phyloP scores from a whole-genome alignment of 1,284 basidiomycete genomes.

The Ceratobasidium theobromae region DNA sequence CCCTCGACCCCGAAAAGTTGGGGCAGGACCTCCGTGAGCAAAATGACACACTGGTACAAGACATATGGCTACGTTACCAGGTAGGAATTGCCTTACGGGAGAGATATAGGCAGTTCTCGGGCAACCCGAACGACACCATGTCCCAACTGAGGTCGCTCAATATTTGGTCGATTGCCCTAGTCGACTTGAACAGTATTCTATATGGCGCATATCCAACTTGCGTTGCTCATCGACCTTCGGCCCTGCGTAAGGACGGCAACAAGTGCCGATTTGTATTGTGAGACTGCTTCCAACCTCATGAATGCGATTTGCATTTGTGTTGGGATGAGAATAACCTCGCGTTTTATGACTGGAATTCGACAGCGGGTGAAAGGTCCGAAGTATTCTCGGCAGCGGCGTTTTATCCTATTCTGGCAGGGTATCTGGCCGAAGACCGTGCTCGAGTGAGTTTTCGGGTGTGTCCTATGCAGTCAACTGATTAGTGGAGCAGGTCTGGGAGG shows the following conservation, averaged over 20 bases:
- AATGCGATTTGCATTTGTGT: slow-evolving; percentile 79
- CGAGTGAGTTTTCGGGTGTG: slow-evolving; percentile 44
- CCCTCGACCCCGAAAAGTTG: no score
- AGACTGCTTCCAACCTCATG: slow-evolving; percentile 59
- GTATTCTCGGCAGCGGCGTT: slow-evolving; percentile 74
- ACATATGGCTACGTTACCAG: no score
- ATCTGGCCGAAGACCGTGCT: slow-evolving; percentile 76
- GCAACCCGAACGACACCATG: slow-evolving; percentile 45
- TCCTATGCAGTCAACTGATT: slow-evolving; percentile 5
- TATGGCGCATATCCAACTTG: slow-evolving; percentile 66
- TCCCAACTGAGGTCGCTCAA: slow-evolving; percentile 71
- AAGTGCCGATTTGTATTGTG: slow-evolving; percentile 53
- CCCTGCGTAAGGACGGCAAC: no score
- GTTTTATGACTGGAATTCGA: slow-evolving; percentile 86
- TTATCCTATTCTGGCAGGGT: slow-evolving; percentile 85
- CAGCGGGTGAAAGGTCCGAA: slow-evolving; percentile 59
- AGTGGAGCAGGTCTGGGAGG: slow-evolving; percentile 41
- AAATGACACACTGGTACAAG: no score
- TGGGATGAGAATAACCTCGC: slow-evolving; percentile 82
- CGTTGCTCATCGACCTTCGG: slow-evolving; percentile 59
- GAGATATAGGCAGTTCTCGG: no score
- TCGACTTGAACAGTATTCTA: slow-evolving; percentile 84
- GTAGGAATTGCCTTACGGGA: no score
- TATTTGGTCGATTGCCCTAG: slow-evolving; percentile 66
- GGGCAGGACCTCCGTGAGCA: no score